These are phyloP conservation scores for Lecanicillium sp. DNA, from an alignment of 2,329 filamentous ascomycete genomes.

Conservation along the genomic window DNA sequence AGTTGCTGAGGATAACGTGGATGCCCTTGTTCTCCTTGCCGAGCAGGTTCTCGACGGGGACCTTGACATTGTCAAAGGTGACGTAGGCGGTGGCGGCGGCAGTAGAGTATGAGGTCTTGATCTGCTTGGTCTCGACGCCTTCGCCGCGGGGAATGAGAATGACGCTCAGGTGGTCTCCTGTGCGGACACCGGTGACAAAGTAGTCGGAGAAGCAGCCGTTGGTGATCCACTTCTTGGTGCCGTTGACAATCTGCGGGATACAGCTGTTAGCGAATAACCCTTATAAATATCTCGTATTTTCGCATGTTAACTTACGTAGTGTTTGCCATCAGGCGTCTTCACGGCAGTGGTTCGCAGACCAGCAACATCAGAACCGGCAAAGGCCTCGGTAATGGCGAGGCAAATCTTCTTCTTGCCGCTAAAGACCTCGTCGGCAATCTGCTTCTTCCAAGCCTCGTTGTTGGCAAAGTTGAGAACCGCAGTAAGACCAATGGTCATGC, in stretches of 20 bases:
- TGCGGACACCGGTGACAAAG: conserved; percentile 74
- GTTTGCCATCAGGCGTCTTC: conserved; percentile 67
- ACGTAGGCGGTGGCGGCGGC: conserved; percentile 72
- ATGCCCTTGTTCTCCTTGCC: conserved; percentile 83
- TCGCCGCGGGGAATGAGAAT: conserved; percentile 67
- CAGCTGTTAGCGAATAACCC: too few species aligned
- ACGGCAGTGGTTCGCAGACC: conserved; percentile 70
- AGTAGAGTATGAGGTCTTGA: conserved; percentile 76
- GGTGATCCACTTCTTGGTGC: conserved; percentile 81
- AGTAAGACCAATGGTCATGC: conserved; percentile 76
- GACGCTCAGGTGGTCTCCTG: conserved; percentile 71
- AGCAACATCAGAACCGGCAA: conserved; percentile 74
- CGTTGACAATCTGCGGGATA: conserved; percentile 46
- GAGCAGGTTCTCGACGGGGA: conserved; percentile 69
- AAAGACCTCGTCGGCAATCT: conserved; percentile 64
- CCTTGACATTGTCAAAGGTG: conserved; percentile 81
- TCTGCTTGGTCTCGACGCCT: conserved; percentile 66
- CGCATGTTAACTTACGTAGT: conserved; percentile 47
- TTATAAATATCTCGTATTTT: neutral
- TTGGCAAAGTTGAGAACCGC: conserved; percentile 73
- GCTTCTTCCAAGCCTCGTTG: conserved; percentile 57
- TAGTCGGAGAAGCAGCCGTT: conserved; percentile 77
- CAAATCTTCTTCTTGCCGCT: conserved; percentile 82
- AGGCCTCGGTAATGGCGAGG: conserved; percentile 81
- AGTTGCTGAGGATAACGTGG: conserved; percentile 75